Percentiles rank a stretch among this genome's conserved stretches.
phyloP scores from a whole-genome alignment of 495 filamentous ascomycete genomes.

The Penicillium maclennaniae region DNA sequence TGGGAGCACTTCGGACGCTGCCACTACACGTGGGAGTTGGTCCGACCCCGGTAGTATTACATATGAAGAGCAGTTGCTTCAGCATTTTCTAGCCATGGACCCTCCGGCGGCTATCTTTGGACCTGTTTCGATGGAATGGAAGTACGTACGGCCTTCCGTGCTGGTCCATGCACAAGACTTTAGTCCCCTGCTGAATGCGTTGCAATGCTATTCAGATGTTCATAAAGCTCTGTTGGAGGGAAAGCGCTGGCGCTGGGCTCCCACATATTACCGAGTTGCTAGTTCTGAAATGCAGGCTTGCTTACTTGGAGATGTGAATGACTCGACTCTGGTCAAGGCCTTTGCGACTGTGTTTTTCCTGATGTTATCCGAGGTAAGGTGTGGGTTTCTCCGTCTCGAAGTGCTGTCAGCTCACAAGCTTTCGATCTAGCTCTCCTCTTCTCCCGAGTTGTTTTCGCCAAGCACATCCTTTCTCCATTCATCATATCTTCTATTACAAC shows the following conservation, averaged over 20 bases:
- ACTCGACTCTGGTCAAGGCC: constrained; percentile 24
- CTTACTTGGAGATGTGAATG: constrained; percentile 27
- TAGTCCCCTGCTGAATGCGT: constrained; percentile 26
- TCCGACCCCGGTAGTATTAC: constrained; percentile 16
- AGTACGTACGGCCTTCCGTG: constrained; percentile 28
- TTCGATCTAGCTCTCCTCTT: constrained; percentile 25
- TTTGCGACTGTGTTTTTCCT: constrained; percentile 35
- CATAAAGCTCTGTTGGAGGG: constrained; percentile 29
- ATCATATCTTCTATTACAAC: constrained; percentile 32
- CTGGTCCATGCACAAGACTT: constrained; percentile 25
- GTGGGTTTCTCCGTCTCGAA: no score
- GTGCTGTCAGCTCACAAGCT: neutral
- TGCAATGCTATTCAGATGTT: constrained; percentile 39
- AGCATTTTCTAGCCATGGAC: constrained; percentile 31
- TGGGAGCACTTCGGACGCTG: constrained; percentile 13
- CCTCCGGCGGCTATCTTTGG: constrained; percentile 37
- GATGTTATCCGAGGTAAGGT: constrained; percentile 39
- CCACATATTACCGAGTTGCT: constrained; percentile 31
- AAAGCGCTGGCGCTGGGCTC: constrained; percentile 30
- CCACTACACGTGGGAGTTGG: constrained; percentile 18
- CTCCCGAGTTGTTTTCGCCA: constrained; percentile 24
- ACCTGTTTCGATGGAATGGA: constrained; percentile 35
- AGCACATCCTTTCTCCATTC: constrained; percentile 37
- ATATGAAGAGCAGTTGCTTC: constrained; percentile 35
- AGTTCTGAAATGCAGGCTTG: constrained; percentile 34